Evolutionary conservation across 2,329 filamentous ascomycete genomes (phyloP).

Genomic region (Leptographium wingfieldii): DNA sequence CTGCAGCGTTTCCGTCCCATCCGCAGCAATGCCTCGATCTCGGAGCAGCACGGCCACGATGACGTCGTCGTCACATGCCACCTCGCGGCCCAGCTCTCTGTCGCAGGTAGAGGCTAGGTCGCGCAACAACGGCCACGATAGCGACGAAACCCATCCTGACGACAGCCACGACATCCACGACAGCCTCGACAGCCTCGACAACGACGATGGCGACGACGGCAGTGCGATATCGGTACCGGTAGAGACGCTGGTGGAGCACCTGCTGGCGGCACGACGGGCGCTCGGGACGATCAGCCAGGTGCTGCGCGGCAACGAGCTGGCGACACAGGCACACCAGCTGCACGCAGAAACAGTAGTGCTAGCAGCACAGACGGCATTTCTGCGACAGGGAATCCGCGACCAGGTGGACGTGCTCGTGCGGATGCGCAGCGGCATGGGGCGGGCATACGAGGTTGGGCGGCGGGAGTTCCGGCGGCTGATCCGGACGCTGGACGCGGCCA

Average conservation of each 20-base stretch:
- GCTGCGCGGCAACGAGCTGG: slow-evolving; percentile 75
- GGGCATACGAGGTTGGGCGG: slow-evolving; percentile 44
- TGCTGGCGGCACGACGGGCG: slow-evolving; percentile 77
- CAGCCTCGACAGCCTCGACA: background rate
- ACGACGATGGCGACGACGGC: background rate
- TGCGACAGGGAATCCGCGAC: slow-evolving; percentile 47
- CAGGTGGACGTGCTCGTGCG: slow-evolving; percentile 39
- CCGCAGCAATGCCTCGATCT: background rate
- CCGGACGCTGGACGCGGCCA: slow-evolving; percentile 52
- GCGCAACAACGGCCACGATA: background rate
- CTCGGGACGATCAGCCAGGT: slow-evolving; percentile 74
- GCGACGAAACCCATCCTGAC: background rate
- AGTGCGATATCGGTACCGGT: slow-evolving; percentile 31
- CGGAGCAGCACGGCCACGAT: background rate
- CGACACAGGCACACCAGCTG: slow-evolving; percentile 59
- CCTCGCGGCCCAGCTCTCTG: background rate
- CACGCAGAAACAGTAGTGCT: slow-evolving; percentile 71
- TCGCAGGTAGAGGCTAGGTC: background rate
- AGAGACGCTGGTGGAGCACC: slow-evolving; percentile 70
- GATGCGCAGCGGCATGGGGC: slow-evolving; percentile 37
- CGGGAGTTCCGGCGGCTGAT: slow-evolving; percentile 50
- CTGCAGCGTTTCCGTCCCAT: background rate
- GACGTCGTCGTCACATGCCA: background rate
- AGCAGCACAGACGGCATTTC: slow-evolving; percentile 54
- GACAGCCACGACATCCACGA: background rate